Evolutionary conservation across 1,139 yeast genomes (phyloP).

Genomic region (Saccharomycopsis hybrid): DNA sequence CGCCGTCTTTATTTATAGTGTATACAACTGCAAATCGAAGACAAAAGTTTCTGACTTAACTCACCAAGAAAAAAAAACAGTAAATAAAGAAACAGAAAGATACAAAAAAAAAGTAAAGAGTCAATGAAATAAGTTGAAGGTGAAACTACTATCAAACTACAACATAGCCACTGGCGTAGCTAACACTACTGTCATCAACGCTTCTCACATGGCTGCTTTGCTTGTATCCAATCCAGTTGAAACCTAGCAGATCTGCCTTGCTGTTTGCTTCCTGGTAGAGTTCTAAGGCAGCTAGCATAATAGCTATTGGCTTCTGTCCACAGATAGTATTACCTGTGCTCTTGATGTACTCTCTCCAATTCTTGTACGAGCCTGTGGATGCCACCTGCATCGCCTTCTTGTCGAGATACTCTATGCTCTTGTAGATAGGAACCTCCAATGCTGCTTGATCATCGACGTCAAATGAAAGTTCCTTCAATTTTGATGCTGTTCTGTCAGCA

Average conservation of each 20-base stretch:
- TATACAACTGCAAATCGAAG: too few species aligned
- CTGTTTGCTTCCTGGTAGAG: slow-evolving; percentile 22
- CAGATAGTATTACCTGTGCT: slow-evolving; percentile 85
- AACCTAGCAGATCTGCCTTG: slow-evolving; percentile 27
- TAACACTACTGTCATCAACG: slow-evolving; percentile 68
- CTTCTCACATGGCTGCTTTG: slow-evolving; percentile 60
- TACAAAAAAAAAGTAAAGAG: too few species aligned
- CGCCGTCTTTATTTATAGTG: too few species aligned
- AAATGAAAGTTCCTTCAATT: slow-evolving; percentile 23
- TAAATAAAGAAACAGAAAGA: too few species aligned
- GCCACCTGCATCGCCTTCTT: slow-evolving; percentile 62
- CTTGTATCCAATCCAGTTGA: slow-evolving; percentile 75
- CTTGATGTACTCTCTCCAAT: slow-evolving; percentile 64
- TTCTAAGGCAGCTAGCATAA: slow-evolving; percentile 52
- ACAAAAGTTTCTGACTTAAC: too few species aligned
- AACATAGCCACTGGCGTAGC: slow-evolving; percentile 76
- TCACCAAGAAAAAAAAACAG: too few species aligned
- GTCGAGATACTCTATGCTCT: slow-evolving; percentile 70
- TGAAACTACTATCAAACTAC: not conserved
- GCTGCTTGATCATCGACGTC: slow-evolving; percentile 26
- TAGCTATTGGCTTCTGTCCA: slow-evolving; percentile 78
- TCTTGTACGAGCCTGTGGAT: slow-evolving; percentile 41
- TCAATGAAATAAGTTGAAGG: too few species aligned
- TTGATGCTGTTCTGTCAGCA: slow-evolving; percentile 25
- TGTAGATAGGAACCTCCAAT: slow-evolving; percentile 45